Percentiles rank a stretch among this genome's conserved stretches.
These are phyloP conservation scores for Rubia balearica DNA, from an alignment of 305 asterid species.

Conservation along the genomic window DNA sequence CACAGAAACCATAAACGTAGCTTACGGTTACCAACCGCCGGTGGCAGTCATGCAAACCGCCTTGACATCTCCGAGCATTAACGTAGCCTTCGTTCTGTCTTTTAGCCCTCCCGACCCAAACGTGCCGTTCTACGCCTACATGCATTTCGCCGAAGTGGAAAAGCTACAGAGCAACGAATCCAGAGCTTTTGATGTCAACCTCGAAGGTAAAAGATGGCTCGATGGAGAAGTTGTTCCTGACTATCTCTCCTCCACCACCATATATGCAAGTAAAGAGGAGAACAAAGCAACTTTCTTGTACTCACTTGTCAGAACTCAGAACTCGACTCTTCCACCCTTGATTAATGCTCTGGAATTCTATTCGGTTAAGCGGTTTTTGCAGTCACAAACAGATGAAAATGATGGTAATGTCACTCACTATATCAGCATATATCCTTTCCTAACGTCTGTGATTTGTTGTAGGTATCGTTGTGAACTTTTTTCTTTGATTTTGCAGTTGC, in stretches of 20 bases:
- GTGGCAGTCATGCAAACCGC: slow-evolving; percentile 21
- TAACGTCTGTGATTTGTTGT: no score
- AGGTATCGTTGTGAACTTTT: not conserved
- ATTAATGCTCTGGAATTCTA: slow-evolving; percentile 25
- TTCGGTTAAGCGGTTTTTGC: not conserved
- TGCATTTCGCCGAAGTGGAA: slow-evolving; percentile 27
- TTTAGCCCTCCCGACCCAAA: slow-evolving; percentile 6
- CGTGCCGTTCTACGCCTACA: slow-evolving; percentile 9
- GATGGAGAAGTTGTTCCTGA: not conserved
- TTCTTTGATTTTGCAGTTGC: slow-evolving; percentile 6
- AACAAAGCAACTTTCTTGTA: not conserved
- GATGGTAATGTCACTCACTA: slow-evolving; percentile 14
- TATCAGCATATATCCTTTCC: no score
- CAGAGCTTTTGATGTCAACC: slow-evolving; percentile 17
- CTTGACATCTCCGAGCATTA: not conserved
- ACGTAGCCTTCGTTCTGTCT: not conserved
- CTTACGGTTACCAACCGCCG: slow-evolving; percentile 2
- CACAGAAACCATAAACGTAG: not conserved
- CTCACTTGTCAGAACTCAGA: not conserved
- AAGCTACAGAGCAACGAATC: slow-evolving; percentile 5
- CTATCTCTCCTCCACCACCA: not conserved
- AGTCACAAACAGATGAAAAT: slow-evolving; percentile 18
- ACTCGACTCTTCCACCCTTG: slow-evolving; percentile 28
- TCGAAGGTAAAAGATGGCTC: not conserved
- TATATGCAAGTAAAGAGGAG: not conserved